Evolutionary conservation across 2,329 filamentous ascomycete genomes (phyloP), one percentile per base, ranked within the genome.

Genomic region (Monosporascus sp.): DNA sequence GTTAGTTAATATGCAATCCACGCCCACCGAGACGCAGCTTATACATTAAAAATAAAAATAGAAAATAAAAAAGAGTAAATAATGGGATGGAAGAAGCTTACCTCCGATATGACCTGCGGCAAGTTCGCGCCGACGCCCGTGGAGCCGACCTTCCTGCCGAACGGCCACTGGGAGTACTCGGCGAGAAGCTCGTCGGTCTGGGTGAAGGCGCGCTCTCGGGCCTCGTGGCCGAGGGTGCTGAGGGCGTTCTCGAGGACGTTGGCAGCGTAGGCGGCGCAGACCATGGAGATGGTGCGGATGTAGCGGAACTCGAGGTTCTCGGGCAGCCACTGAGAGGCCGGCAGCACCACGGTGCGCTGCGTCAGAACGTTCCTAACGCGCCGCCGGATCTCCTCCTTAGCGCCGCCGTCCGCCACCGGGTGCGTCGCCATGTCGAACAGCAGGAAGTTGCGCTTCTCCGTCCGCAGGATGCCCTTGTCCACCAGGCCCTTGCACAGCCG

Each of bases 371-470:
- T 96, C 68, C 93, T 87, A 60, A 97, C 93, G 64, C 94, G 88
- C 68, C 89, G 85, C 65, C 94, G 84, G 66, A 99, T 94, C 76
- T 99, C 94, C 68, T 97, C 94, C 77, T 99, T 99, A 66, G 94
- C 94, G 66, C 90, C 93, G 60, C 91, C 89, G 66, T 99, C 94
- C 59, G 91, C 93, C 54, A 99, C 92, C 43, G 94, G 94, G 72
- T 99, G 94, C 59, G 94, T 99, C 53, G 94, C 94, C 94, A 99
- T 99, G 76, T 99, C 94, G 78, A 99, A 99, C 59, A 99, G 88
- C 60, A 99, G 83, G 77, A 99, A 99, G 79, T 99, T 99, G 74
- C 91, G 90, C 80, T 99, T 99, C 74, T 99, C 94, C 56, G 94
- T 99, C 64, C 94, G 90, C 54, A 99, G 83, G 69, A 99, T 96